A percentile compares a stretch with the other conserved stretches of the same genome.
Evolutionary conservation across 1,284 basidiomycete genomes (phyloP).

Genomic region (Anthracocystis walkeri): DNA sequence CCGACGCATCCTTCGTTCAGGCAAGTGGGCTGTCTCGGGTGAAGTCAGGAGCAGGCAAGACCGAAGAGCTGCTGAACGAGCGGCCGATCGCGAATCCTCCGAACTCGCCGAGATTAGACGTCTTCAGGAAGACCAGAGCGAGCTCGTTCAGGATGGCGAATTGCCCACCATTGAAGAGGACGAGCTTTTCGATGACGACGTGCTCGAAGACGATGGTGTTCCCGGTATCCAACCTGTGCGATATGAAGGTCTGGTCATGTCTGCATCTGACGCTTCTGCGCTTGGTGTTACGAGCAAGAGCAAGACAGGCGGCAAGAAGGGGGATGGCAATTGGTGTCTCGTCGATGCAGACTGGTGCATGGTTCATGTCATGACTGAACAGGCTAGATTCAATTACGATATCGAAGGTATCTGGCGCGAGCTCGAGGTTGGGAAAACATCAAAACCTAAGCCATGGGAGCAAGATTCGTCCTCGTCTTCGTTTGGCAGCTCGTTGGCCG

Average conservation of each 20-base stretch:
- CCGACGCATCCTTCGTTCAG: conserved; percentile 59
- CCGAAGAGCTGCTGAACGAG: conserved; percentile 36
- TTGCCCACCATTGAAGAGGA: conserved; percentile 38
- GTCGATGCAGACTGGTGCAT: conserved; percentile 69
- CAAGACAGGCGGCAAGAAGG: conserved; percentile 54
- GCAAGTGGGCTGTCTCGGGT: conserved; percentile 39
- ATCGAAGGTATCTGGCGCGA: conserved; percentile 63
- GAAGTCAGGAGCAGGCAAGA: conserved; percentile 42
- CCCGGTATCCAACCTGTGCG: conserved; percentile 52
- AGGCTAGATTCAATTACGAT: conserved; percentile 61
- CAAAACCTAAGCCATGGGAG: conserved; percentile 40
- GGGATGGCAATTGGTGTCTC: conserved; percentile 67
- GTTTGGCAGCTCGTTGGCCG: neutral
- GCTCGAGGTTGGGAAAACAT: conserved; percentile 25
- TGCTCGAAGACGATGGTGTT: conserved; percentile 23
- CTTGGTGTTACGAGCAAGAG: conserved; percentile 31
- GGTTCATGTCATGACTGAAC: conserved; percentile 67
- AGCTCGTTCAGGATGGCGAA: conserved; percentile 40
- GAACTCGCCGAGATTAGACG: conserved; percentile 42
- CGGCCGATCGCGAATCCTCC: conserved; percentile 29
- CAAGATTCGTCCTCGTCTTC: conserved; percentile 5
- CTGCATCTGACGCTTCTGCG: conserved; percentile 46
- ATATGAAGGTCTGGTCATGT: conserved; percentile 62
- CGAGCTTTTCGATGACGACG: conserved; percentile 10
- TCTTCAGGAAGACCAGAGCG: conserved; percentile 32